A percentile compares a stretch with the other conserved stretches of the same genome.
These are phyloP conservation scores for Paramecium caudatum DNA, from an alignment of 73 alveolate species.

Conservation along the genomic window DNA sequence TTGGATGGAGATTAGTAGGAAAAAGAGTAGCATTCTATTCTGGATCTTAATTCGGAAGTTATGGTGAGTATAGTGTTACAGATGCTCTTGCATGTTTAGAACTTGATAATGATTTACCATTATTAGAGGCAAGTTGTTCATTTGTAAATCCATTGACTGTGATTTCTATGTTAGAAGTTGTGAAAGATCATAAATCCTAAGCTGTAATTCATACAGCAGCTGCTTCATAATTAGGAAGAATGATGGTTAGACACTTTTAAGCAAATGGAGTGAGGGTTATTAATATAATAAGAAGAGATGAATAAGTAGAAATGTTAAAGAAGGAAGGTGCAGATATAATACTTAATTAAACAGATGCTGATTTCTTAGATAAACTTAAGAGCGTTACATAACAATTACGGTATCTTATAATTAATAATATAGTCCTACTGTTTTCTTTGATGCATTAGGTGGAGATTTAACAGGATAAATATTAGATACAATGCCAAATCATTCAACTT, in stretches of 20 bases:
- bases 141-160: slow-evolving; percentile 88
- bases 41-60: slow-evolving; percentile 78
- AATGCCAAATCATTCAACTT: slow-evolving; percentile 79
- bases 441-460: slow-evolving; percentile 86
- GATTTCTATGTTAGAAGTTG: slow-evolving; percentile 76
- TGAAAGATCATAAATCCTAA: slow-evolving; percentile 47
- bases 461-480: slow-evolving; percentile 78
- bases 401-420: slow-evolving; percentile 17
- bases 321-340: slow-evolving; percentile 79
- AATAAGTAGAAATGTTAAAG: slow-evolving; percentile 79
- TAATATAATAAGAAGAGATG: slow-evolving; percentile 89
- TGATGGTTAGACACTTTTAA: slow-evolving; percentile 78
- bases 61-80: slow-evolving; percentile 88
- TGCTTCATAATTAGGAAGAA: slow-evolving; percentile 86
- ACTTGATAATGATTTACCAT: slow-evolving; percentile 75
- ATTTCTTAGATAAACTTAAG: slow-evolving; percentile 52
- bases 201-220: slow-evolving; percentile 91
- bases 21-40: slow-evolving; percentile 88
- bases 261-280: slow-evolving; percentile 80
- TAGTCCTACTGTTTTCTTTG: slow-evolving; percentile 86
- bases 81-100: slow-evolving; percentile 81
- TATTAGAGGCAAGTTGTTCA: slow-evolving; percentile 81
- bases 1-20: slow-evolving; percentile 91
- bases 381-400: not conserved
- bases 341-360: slow-evolving; percentile 65